Percentiles rank a stretch among this genome's conserved stretches.
phyloP scores from a whole-genome alignment of 768 basidiomycete genomes.

The Leucocoprinus leucothites region DNA sequence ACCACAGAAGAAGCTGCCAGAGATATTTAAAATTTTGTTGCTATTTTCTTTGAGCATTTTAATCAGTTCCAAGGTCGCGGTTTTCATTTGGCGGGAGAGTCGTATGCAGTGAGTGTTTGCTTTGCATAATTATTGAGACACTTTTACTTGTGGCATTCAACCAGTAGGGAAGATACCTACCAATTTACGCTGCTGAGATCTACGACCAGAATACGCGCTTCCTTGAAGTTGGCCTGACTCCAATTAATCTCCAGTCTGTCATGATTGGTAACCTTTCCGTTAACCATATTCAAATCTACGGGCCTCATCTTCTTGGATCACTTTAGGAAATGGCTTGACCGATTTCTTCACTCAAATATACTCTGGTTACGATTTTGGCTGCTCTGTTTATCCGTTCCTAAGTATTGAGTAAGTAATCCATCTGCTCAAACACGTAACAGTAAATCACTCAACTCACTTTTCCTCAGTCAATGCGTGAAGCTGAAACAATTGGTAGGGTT shows the following conservation, averaged over 20 bases:
- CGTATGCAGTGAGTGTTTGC: slow-evolving; percentile 51
- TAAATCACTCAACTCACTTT: slow-evolving; percentile 20
- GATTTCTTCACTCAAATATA: slow-evolving; percentile 45
- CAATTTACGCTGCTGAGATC: slow-evolving; percentile 72
- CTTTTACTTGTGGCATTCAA: too few species aligned
- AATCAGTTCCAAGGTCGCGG: slow-evolving; percentile 61
- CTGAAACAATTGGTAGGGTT: slow-evolving; percentile 57
- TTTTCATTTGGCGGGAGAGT: slow-evolving; percentile 71
- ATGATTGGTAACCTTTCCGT: slow-evolving; percentile 52
- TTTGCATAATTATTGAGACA: too few species aligned
- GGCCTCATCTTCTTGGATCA: not conserved
- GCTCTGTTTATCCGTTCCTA: slow-evolving; percentile 46
- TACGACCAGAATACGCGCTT: slow-evolving; percentile 66
- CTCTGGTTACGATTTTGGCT: slow-evolving; percentile 47
- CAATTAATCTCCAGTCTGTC: slow-evolving; percentile 65
- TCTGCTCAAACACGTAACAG: too few species aligned
- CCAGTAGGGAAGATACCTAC: slow-evolving; percentile 64
- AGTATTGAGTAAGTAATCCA: slow-evolving; percentile 40
- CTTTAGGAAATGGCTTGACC: slow-evolving; percentile 60
- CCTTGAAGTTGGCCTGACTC: slow-evolving; percentile 45
- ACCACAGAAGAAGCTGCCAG: slow-evolving; percentile 65
- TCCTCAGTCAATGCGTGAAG: slow-evolving; percentile 44
- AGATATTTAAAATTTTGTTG: slow-evolving; percentile 68
- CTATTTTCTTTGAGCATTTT: slow-evolving; percentile 75
- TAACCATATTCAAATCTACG: slow-evolving; percentile 16